A percentile compares a stretch with the other conserved stretches of the same genome.
Conservation (phyloP, 768 basidiomycete genomes). For the Suillus bovinus region DNA sequence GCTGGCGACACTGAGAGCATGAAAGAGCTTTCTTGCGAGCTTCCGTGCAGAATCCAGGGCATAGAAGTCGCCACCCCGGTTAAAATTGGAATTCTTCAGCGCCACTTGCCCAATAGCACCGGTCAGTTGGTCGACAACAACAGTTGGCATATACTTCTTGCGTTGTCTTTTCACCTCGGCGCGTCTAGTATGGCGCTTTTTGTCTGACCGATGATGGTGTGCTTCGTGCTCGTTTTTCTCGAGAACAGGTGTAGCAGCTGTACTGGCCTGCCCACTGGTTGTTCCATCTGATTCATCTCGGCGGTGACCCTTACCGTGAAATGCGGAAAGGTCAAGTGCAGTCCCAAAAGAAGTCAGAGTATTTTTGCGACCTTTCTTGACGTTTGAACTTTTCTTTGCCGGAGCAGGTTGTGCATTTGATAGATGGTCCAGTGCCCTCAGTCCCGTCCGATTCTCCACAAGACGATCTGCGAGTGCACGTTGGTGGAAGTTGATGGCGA, state of each 20-base stretch:
- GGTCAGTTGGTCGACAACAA: conserved; percentile 68
- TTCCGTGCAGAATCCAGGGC: conserved; percentile 63
- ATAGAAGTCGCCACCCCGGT: conserved; percentile 53
- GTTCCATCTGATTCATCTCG: conserved; percentile 9
- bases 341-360: conserved; percentile 37
- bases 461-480: conserved; percentile 75
- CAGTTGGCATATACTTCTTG: conserved; percentile 55
- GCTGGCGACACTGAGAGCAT: conserved; percentile 55
- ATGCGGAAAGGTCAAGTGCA: conserved; percentile 35
- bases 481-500: conserved; percentile 81
- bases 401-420: conserved; percentile 61
- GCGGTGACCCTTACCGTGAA: conserved; percentile 12
- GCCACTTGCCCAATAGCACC: conserved; percentile 72
- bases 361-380: conserved; percentile 48
- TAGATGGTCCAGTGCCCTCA: conserved; percentile 69
- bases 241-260: conserved; percentile 5
- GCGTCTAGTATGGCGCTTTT: conserved; percentile 23
- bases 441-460: conserved; percentile 65
- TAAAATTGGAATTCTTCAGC: conserved; percentile 63
- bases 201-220: conserved; percentile 14
- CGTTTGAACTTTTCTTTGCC: conserved; percentile 39
- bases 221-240: conserved; percentile 18
- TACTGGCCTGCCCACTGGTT: conserved; percentile 18
- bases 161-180: conserved; percentile 42
- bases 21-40: conserved; percentile 69